Conservation (phyloP, 1,284 basidiomycete genomes). For the Pascua guehoae region DNA sequence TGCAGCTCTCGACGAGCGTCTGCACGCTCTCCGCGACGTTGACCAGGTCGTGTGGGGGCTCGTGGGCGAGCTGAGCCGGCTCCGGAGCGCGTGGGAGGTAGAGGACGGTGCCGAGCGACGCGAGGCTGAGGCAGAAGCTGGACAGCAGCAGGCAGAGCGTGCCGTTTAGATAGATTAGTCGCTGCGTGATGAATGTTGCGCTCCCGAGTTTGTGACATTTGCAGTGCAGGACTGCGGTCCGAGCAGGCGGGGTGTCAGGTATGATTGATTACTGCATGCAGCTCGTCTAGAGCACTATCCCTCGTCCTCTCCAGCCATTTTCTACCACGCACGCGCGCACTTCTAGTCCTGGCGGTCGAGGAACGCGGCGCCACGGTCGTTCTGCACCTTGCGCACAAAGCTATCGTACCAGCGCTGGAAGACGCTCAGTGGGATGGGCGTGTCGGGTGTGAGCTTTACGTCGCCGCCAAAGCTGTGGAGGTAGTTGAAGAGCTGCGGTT, state of each 20-base stretch:
- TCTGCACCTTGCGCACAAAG: constrained; percentile 68
- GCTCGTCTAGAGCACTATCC: background rate
- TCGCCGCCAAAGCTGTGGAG: constrained; percentile 67
- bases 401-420: constrained; percentile 78
- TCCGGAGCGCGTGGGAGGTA: constrained; percentile 59
- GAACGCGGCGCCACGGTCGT: constrained; percentile 64
- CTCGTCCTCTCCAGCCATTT: background rate
- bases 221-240: background rate
- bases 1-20: constrained; percentile 71
- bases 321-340: background rate
- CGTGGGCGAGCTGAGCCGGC: constrained; percentile 68
- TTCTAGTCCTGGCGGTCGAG: constrained; percentile 63
- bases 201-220: background rate
- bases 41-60: constrained; percentile 65
- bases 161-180: background rate
- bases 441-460: constrained; percentile 57
- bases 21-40: constrained; percentile 69
- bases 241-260: background rate
- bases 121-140: too few relatives aligned
- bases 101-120: constrained; percentile 17
- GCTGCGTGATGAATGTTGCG: background rate
- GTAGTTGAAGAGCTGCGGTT: constrained; percentile 71
- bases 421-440: constrained; percentile 67
- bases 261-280: background rate
- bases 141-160: background rate